A percentile compares a stretch with the other conserved stretches of the same genome.
phyloP scores from a whole-genome alignment of 257 asterid genomes.

The Catharanthus roseus region DNA sequence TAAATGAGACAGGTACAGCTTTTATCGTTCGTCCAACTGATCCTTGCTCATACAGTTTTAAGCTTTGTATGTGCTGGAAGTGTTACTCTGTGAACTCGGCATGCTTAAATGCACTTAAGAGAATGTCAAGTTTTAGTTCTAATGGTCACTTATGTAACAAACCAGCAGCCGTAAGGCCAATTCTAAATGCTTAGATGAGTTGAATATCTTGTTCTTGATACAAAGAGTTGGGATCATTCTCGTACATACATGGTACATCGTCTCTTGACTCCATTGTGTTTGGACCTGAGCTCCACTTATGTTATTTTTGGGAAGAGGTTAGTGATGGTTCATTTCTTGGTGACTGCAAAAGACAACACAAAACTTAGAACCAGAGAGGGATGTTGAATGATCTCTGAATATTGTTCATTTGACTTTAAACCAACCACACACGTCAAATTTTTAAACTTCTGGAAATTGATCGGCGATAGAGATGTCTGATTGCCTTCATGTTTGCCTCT shows the following conservation, averaged over 20 bases:
- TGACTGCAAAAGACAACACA: background rate
- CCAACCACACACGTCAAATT: background rate
- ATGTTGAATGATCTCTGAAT: background rate
- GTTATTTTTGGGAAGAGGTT: too few species aligned
- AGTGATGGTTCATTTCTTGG: background rate
- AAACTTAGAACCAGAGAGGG: background rate
- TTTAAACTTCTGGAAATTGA: background rate
- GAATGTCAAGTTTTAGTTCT: background rate
- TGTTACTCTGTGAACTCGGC: background rate
- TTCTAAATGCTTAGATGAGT: background rate
- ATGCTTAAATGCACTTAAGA: background rate
- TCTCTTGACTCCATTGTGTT: background rate
- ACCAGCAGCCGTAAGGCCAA: background rate
- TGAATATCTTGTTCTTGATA: background rate
- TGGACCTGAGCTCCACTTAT: background rate
- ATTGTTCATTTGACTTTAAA: background rate
- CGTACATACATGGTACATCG: background rate
- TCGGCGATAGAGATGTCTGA: background rate
- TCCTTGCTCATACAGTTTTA: background rate
- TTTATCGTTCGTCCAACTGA: background rate
- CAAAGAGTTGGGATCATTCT: background rate
- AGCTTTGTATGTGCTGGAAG: background rate
- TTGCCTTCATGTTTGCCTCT: background rate
- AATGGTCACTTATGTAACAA: background rate
- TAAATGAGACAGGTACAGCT: background rate